These are phyloP conservation scores for Myrmaecium sp. DNA, from an alignment of 2,329 filamentous ascomycete genomes.

Conservation along the genomic window DNA sequence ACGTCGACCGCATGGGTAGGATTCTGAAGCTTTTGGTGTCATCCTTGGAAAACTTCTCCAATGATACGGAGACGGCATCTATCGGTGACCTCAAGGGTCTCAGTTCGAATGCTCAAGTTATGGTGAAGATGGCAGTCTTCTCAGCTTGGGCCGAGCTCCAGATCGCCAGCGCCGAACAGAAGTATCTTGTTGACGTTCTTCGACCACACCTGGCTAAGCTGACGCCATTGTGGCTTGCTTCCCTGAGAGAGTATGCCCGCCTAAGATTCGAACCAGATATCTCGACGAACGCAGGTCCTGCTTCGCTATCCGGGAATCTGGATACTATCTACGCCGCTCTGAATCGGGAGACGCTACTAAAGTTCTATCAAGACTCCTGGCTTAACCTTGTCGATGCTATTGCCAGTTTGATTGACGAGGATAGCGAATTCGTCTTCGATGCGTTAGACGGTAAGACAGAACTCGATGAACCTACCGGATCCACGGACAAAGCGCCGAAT, in stretches of 20 bases:
- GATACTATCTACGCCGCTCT: constrained; percentile 90
- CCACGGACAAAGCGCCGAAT: constrained; percentile 12
- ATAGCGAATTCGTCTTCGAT: constrained; percentile 95
- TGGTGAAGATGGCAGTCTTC: constrained; percentile 96
- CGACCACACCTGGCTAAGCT: constrained; percentile 79
- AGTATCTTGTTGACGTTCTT: constrained; percentile 74
- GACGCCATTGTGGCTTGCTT: constrained; percentile 86
- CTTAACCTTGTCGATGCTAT: constrained; percentile 93
- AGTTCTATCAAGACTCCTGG: constrained; percentile 97
- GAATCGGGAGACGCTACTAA: constrained; percentile 81
- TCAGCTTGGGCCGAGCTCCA: constrained; percentile 96
- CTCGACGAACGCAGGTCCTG: constrained; percentile 71
- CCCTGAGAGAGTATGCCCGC: constrained; percentile 80
- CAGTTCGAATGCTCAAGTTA: constrained; percentile 89
- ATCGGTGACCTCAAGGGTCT: constrained; percentile 88
- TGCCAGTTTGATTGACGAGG: constrained; percentile 89
- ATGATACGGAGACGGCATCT: constrained; percentile 61
- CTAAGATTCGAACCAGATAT: constrained; percentile 94
- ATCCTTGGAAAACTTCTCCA: constrained; percentile 81
- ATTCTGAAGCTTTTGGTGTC: constrained; percentile 87
- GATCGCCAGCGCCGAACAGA: constrained; percentile 83
- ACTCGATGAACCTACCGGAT: constrained; percentile 4
- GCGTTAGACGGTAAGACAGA: constrained; percentile 69
- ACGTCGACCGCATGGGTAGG: constrained; percentile 95
- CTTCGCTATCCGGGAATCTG: constrained; percentile 65